A percentile compares a stretch with the other conserved stretches of the same genome.
phyloP scores from a whole-genome alignment of 495 filamentous ascomycete genomes.

The Penicillium simplicissimum region DNA sequence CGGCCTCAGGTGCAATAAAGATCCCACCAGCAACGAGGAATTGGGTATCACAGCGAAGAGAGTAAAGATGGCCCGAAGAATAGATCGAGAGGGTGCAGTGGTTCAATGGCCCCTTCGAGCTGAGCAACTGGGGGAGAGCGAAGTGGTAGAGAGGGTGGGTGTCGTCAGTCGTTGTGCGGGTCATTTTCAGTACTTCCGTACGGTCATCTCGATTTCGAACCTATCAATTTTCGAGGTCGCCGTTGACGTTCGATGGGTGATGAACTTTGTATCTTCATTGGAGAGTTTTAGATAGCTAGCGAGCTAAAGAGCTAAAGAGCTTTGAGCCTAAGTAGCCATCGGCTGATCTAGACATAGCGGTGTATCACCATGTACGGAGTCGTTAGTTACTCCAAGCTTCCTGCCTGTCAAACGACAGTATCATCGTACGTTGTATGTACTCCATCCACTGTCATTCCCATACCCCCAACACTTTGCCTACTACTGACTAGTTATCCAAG shows the following conservation, averaged over 20 bases:
- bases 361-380: not conserved
- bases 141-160: not conserved
- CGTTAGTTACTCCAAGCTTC: not conserved
- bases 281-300: no score
- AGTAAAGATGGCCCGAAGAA: not conserved
- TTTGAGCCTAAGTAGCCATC: not conserved
- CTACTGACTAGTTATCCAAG: not conserved
- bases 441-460: not conserved
- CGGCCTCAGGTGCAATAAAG: not conserved
- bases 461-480: not conserved
- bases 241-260: no score
- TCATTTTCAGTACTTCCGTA: constrained; percentile 12
- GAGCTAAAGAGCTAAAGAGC: not conserved
- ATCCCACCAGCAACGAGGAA: not conserved
- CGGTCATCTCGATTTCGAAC: not conserved
- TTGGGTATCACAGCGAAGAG: not conserved
- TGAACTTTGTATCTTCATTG: no score
- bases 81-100: not conserved
- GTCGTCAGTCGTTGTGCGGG: constrained; percentile 21
- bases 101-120: not conserved
- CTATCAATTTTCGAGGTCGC: not conserved
- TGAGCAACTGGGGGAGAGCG: not conserved
- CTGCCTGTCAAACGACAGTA: not conserved
- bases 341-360: not conserved
- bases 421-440: not conserved